Evolutionary conservation across 805 yeast species (phyloP).

Genomic region (Candida schatavii): DNA sequence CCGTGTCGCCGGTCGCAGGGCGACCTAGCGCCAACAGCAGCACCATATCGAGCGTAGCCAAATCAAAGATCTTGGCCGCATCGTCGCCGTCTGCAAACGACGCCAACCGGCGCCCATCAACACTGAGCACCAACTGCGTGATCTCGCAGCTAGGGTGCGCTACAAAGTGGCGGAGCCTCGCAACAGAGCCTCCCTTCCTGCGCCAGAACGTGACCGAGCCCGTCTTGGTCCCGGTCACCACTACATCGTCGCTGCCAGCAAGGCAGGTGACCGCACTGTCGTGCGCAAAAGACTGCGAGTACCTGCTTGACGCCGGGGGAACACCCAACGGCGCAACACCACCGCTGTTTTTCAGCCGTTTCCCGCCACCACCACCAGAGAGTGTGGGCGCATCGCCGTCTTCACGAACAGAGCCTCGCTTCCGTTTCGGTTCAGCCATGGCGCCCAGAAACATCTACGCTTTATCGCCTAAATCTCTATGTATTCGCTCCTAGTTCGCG

Average conservation of each 20-base stretch:
- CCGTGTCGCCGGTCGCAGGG: conserved; percentile 13
- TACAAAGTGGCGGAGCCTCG: conserved; percentile 13
- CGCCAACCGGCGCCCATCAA: conserved; percentile 13
- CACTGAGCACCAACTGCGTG: conserved; percentile 14
- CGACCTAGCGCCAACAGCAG: conserved; percentile 13
- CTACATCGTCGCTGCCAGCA: conserved; percentile 8
- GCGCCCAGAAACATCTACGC: not conserved
- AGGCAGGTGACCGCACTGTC: not conserved
- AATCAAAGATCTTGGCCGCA: conserved; percentile 18
- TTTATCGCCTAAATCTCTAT: not conserved
- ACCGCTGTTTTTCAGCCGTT: no score
- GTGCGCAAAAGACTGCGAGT: not conserved
- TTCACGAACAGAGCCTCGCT: no score
- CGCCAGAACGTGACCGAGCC: conserved; percentile 23
- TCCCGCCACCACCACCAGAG: no score
- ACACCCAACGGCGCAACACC: no score
- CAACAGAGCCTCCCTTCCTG: conserved; percentile 8
- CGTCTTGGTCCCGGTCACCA: conserved; percentile 16
- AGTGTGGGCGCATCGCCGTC: no score
- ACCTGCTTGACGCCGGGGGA: not conserved
- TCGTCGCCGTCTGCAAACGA: conserved; percentile 17
- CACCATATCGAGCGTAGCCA: conserved; percentile 20
- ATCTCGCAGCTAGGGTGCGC: conserved; percentile 16
- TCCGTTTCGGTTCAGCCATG: no score
- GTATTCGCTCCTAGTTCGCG: no score